Percentiles rank a stretch among this genome's conserved stretches.
Evolutionary conservation across 768 basidiomycete genomes (phyloP).

Genomic region (Hygrophorus russula): DNA sequence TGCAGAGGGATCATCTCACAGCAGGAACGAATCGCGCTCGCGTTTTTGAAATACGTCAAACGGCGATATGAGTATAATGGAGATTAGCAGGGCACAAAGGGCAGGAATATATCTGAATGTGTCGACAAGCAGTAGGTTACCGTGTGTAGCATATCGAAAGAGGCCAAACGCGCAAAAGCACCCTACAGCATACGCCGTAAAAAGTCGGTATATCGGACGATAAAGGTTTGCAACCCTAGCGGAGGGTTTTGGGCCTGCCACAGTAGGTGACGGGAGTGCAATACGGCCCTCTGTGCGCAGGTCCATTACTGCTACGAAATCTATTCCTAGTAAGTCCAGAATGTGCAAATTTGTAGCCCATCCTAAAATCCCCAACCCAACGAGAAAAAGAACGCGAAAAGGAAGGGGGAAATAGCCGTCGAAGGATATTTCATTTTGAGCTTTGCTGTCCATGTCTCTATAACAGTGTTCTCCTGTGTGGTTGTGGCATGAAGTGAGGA

Average conservation of each 20-base stretch:
- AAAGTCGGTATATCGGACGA: constrained; percentile 55
- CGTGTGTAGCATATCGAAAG: constrained; percentile 51
- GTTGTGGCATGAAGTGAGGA: background rate
- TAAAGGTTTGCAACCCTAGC: constrained; percentile 28
- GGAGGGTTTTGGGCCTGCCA: constrained; percentile 20
- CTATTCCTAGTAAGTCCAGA: constrained; percentile 61
- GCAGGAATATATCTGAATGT: constrained; percentile 67
- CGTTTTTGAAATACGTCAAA: constrained; percentile 52
- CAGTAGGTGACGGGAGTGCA: constrained; percentile 14
- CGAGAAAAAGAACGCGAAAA: constrained; percentile 77
- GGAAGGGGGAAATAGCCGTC: constrained; percentile 74
- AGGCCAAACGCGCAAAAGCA: constrained; percentile 57
- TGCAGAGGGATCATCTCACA: constrained; percentile 38
- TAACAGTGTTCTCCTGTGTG: background rate
- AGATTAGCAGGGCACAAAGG: constrained; percentile 46
- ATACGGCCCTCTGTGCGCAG: constrained; percentile 29
- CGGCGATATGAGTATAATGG: constrained; percentile 54
- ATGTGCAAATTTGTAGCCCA: constrained; percentile 94
- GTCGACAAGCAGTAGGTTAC: constrained; percentile 53
- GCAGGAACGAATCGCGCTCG: constrained; percentile 69
- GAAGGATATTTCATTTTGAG: constrained; percentile 27
- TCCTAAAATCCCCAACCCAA: constrained; percentile 69
- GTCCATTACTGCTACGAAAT: constrained; percentile 63
- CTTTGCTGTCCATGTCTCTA: background rate
- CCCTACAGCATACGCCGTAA: constrained; percentile 47